Evolutionary conservation across 495 filamentous ascomycete species (phyloP).

Genomic region (Aspergillus cavernicola): DNA sequence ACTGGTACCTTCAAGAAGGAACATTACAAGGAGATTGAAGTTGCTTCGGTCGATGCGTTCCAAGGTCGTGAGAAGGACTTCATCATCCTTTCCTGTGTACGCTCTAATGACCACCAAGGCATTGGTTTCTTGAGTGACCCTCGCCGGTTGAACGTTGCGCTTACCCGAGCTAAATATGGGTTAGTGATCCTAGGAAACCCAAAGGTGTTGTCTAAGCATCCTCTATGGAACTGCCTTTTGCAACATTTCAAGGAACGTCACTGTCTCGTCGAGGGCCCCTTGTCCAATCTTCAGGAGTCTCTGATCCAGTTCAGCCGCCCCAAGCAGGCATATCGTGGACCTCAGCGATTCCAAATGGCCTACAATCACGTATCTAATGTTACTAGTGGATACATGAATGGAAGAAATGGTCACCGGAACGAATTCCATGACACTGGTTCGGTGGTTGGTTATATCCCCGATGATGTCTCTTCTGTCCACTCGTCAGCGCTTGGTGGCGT

Average conservation of each 20-base stretch:
- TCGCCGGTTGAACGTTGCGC: constrained; percentile 96
- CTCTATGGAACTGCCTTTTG: constrained; percentile 94
- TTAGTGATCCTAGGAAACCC: constrained; percentile 96
- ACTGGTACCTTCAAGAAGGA: constrained; percentile 98
- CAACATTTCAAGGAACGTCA: constrained; percentile 97
- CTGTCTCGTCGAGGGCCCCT: constrained; percentile 93
- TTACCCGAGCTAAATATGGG: constrained; percentile 95
- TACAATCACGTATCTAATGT: constrained; percentile 64
- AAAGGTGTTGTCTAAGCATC: constrained; percentile 96
- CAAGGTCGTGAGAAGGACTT: constrained; percentile 99
- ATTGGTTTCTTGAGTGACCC: constrained; percentile 99
- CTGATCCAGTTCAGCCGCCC: constrained; percentile 93
- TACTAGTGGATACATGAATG: constrained; percentile 45
- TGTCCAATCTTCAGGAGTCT: constrained; percentile 91
- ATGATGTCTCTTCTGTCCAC: constrained; percentile 95
- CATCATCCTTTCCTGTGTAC: constrained; percentile 96
- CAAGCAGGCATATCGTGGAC: constrained; percentile 86
- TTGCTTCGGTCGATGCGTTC: constrained; percentile 97
- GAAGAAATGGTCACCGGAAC: constrained; percentile 52
- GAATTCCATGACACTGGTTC: constrained; percentile 85
- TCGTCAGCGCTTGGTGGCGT: constrained; percentile 86
- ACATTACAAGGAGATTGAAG: constrained; percentile 97
- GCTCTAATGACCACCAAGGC: constrained; percentile 98
- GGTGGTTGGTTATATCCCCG: constrained; percentile 88
- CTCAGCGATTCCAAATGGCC: constrained; percentile 82